Evolutionary conservation across 345 rosid species (phyloP), one percentile per base, ranked within the genome.

Genomic region (Pugionium dolabratum): DNA sequence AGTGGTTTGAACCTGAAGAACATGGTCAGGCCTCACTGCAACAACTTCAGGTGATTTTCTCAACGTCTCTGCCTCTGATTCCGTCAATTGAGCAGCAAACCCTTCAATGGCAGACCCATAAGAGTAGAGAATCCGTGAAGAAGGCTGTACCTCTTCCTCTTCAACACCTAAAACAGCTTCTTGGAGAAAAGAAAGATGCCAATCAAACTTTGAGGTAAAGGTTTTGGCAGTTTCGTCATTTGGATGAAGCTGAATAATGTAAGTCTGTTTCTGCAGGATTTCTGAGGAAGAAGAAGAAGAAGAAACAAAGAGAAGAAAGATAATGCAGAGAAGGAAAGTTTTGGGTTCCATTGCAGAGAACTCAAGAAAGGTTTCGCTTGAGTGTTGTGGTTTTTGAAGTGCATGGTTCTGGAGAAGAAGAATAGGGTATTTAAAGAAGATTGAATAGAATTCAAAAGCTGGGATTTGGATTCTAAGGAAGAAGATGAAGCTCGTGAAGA

Each of bases 401-500:
- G 71, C 83, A 83, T 81, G 85, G 74, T 61, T 66, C 2, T 54
- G 68, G 25, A 59, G 71, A 36, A 57, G 66, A 54, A 54, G 78
- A 76, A 69, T 29, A 32, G 84, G 80, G 83, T 84, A 80, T 84
- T 84, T 84, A 86, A 79, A 83, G 93, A 69, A 69, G 53, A 78
- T 3, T 33, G 68, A 70, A 70, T 85, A 43, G 85, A 73, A 67
- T 70, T 72, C 79, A 71, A 75, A 83, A 69, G 31, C 45, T 42
- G 73, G 50, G 73, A 30, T 45, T 66, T 47, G 72, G 78, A 57
- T 56, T 59, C 73, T 33, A 69, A 62, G 49, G 59, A 64, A 57
- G 78, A 62, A 70, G 78, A 81, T 73, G 95, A 84, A 86, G 84
- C 97, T 88, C 97, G 95, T 90, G 97, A 87, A 83, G 78, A 57